A percentile compares a stretch with the other conserved stretches of the same genome.
phyloP scores from a whole-genome alignment of 805 yeast species.

The Huiozyma sinensis region DNA sequence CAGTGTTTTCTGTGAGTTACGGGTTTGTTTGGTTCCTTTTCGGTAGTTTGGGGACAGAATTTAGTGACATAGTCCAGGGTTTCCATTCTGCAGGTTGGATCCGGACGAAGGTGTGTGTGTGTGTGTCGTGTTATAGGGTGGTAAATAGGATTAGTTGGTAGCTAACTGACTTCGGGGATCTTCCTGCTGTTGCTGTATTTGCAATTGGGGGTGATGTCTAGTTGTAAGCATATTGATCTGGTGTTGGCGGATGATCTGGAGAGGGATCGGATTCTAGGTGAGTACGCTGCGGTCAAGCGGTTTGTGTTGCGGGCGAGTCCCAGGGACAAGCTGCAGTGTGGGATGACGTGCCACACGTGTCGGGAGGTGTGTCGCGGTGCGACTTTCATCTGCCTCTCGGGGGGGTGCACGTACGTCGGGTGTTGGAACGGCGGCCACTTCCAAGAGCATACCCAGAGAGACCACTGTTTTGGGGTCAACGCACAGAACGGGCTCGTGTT shows the following conservation, averaged over 20 bases:
- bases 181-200: too few relatives aligned
- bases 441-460: slow-evolving; percentile 36
- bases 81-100: too few relatives aligned
- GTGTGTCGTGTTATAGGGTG: too few relatives aligned
- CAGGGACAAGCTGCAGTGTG: slow-evolving; percentile 12
- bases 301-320: slow-evolving; percentile 13
- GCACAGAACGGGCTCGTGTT: slow-evolving; percentile 55
- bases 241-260: slow-evolving; percentile 26
- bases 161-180: too few relatives aligned
- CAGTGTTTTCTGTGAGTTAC: too few relatives aligned
- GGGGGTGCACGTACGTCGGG: slow-evolving; percentile 56
- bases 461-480: slow-evolving; percentile 58
- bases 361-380: slow-evolving; percentile 12
- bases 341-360: slow-evolving; percentile 18
- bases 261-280: slow-evolving; percentile 21
- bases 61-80: too few relatives aligned
- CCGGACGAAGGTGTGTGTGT: too few relatives aligned
- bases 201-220: slow-evolving; percentile 15
- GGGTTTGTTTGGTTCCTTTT: too few relatives aligned
- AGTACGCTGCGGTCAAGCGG: slow-evolving; percentile 7
- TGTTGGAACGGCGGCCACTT: slow-evolving; percentile 47
- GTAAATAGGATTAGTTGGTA: too few relatives aligned
- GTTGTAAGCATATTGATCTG: slow-evolving; percentile 23
- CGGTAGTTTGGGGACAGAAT: too few relatives aligned
- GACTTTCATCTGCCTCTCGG: slow-evolving; percentile 54